Evolutionary conservation across 2,329 filamentous ascomycete genomes (phyloP).

Genomic region (Sclerotinia spermophila): DNA sequence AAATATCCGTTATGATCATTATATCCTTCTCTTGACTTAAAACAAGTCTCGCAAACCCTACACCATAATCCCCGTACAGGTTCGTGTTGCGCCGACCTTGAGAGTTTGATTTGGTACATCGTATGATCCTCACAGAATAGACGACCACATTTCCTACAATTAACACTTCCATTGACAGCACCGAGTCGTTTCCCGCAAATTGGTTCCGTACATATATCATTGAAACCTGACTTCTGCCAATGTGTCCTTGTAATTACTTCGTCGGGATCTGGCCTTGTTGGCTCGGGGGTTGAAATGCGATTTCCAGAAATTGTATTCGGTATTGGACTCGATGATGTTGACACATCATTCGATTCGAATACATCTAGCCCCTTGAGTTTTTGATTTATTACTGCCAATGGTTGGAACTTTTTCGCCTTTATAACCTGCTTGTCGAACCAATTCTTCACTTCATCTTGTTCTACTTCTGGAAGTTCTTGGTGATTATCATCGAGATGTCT

Average conservation of each 20-base stretch:
- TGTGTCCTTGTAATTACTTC: slow-evolving; percentile 83
- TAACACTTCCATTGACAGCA: slow-evolving; percentile 76
- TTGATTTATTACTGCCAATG: slow-evolving; percentile 69
- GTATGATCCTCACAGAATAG: slow-evolving; percentile 97
- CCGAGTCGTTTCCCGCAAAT: slow-evolving; percentile 78
- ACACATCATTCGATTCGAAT: slow-evolving; percentile 67
- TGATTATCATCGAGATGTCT: slow-evolving; percentile 73
- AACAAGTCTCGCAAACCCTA: slow-evolving; percentile 97
- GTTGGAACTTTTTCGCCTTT: slow-evolving; percentile 72
- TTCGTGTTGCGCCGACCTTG: slow-evolving; percentile 82
- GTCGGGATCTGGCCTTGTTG: slow-evolving; percentile 63
- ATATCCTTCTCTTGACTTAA: slow-evolving; percentile 93
- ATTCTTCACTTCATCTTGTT: slow-evolving; percentile 74
- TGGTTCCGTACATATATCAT: slow-evolving; percentile 84
- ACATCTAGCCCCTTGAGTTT: slow-evolving; percentile 72
- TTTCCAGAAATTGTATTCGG: slow-evolving; percentile 40
- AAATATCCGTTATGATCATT: slow-evolving; percentile 77
- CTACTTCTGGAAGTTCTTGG: slow-evolving; percentile 66
- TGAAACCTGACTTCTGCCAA: slow-evolving; percentile 75
- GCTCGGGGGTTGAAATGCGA: slow-evolving; percentile 36
- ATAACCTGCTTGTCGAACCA: slow-evolving; percentile 75
- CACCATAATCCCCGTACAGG: slow-evolving; percentile 90
- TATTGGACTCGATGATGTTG: slow-evolving; percentile 36
- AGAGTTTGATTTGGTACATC: slow-evolving; percentile 99
- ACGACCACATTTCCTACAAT: slow-evolving; percentile 88